Conservation (phyloP, 371 early-diverging fungal species). For the Apophysomyces trapeziformis region DNA sequence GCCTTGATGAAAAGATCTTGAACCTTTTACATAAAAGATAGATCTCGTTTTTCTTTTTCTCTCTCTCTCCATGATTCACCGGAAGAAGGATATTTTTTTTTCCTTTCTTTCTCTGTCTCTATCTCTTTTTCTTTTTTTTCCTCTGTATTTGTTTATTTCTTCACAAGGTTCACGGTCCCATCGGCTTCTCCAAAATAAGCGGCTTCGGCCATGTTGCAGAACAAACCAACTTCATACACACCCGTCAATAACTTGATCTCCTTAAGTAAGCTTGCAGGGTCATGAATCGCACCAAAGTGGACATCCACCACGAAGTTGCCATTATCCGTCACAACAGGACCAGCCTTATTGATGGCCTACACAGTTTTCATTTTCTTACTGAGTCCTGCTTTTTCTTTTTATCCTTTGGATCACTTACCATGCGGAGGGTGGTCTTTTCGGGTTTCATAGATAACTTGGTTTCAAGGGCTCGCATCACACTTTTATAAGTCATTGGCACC, state of each 20-base stretch:
- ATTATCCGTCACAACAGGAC: constrained; percentile 92
- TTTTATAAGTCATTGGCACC: constrained; percentile 66
- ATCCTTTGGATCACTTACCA: neutral
- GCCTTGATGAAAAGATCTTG: no score
- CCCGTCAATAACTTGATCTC: constrained; percentile 78
- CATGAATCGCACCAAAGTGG: constrained; percentile 70
- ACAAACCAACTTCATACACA: constrained; percentile 89
- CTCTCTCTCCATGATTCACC: no score
- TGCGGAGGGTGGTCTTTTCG: constrained; percentile 11
- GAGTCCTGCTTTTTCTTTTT: no score
- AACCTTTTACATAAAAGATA: no score
- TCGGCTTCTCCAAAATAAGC: constrained; percentile 76
- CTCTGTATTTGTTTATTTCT: neutral
- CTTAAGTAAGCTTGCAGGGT: constrained; percentile 56
- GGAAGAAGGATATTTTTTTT: neutral
- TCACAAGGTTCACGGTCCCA: constrained; percentile 9
- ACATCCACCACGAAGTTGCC: constrained; percentile 91
- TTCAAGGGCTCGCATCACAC: constrained; percentile 10
- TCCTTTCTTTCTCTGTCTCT: neutral
- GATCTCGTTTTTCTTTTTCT: no score
- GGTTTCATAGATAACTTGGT: constrained; percentile 16
- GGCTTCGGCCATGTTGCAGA: constrained; percentile 78
- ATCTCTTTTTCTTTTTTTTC: neutral
- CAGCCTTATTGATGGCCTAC: constrained; percentile 70
- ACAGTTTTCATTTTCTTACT: neutral